These are phyloP conservation scores for Curvularia spicifera DNA, from an alignment of 2,329 filamentous ascomycete species.

Conservation along the genomic window DNA sequence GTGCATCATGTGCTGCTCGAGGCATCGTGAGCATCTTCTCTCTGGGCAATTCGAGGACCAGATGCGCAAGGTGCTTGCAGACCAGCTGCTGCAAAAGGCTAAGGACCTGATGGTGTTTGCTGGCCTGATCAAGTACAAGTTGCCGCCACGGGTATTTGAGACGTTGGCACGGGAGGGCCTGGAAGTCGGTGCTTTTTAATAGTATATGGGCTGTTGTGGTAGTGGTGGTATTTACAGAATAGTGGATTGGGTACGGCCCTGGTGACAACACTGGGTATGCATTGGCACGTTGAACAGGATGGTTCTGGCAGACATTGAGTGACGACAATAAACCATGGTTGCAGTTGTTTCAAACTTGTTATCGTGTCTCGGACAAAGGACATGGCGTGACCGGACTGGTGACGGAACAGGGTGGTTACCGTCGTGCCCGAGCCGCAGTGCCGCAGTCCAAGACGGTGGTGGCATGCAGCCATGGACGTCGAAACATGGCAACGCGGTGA, in stretches of 20 bases:
- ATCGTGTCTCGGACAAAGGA: not conserved
- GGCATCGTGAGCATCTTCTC: slow-evolving; percentile 71
- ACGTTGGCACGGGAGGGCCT: slow-evolving; percentile 78
- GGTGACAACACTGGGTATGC: not conserved
- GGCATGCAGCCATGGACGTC: no score
- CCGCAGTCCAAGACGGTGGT: no score
- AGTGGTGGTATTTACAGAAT: not conserved
- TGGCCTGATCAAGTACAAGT: slow-evolving; percentile 86
- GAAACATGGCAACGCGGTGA: no score
- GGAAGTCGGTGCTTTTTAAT: slow-evolving; percentile 41
- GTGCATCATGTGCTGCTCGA: slow-evolving; percentile 86
- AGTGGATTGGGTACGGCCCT: not conserved
- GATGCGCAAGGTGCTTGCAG: slow-evolving; percentile 61
- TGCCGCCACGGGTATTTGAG: slow-evolving; percentile 87
- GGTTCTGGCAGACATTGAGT: slow-evolving; percentile 4
- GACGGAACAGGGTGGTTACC: no score
- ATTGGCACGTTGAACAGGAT: slow-evolving; percentile 1
- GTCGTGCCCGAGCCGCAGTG: no score
- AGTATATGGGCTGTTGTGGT: not conserved
- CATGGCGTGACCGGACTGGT: not conserved
- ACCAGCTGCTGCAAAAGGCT: slow-evolving; percentile 77
- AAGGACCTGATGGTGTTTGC: slow-evolving; percentile 94
- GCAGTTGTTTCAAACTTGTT: not conserved
- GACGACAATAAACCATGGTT: slow-evolving; percentile 6
- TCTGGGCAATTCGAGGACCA: slow-evolving; percentile 75